Evolutionary conservation across 208 protist species (phyloP).

Genomic region (Wallacemonas collosoma): DNA sequence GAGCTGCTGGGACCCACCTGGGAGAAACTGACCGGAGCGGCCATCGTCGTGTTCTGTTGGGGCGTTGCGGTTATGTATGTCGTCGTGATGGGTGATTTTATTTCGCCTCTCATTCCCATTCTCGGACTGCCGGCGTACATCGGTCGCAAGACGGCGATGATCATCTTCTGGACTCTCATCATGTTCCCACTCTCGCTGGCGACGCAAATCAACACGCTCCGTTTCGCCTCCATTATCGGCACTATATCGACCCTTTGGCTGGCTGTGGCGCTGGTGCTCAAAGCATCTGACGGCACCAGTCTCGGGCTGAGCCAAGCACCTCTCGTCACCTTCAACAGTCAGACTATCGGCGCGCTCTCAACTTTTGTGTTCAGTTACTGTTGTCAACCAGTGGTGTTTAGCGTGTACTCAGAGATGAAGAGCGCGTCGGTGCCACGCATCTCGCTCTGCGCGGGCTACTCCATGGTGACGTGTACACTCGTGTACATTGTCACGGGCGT

Average conservation of each 20-base stretch:
- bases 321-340: constrained; percentile 32
- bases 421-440: constrained; percentile 50
- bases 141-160: constrained; percentile 45
- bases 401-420: constrained; percentile 75
- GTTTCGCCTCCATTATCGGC: constrained; percentile 77
- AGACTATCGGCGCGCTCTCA: constrained; percentile 47
- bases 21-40: constrained; percentile 52
- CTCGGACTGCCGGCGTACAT: constrained; percentile 32
- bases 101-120: constrained; percentile 48
- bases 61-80: constrained; percentile 85
- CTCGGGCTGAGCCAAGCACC: constrained; percentile 5
- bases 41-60: constrained; percentile 85
- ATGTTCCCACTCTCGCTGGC: constrained; percentile 82
- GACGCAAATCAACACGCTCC: constrained; percentile 68
- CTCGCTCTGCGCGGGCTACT: constrained; percentile 49
- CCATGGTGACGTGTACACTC: constrained; percentile 61
- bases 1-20: constrained; percentile 47
- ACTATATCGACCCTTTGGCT: constrained; percentile 59
- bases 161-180: constrained; percentile 78
- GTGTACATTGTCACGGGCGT: constrained; percentile 72
- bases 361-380: constrained; percentile 83
- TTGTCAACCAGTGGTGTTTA: constrained; percentile 79
- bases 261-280: constrained; percentile 41
- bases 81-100: constrained; percentile 82
- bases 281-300: constrained; percentile 18